Base-by-base conservation (phyloP, 805 yeast species). In the Sugiyamaella chiloensis region DNA sequence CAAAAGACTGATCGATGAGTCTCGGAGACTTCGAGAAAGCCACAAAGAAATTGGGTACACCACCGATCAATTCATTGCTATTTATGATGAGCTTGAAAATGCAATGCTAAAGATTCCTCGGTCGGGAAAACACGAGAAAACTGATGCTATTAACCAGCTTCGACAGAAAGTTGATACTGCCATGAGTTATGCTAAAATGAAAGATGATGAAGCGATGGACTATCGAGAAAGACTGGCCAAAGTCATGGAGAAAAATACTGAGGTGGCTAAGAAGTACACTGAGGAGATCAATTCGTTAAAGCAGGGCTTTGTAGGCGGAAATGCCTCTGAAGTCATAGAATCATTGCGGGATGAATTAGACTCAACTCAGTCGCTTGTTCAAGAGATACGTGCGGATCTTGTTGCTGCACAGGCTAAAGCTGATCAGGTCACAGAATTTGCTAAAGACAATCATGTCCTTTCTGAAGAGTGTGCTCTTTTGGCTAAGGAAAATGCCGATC, bases 121-220 rank as follows among this genome's bases (percentile, higher is more conserved):
- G 30, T n/a, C 26, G 2, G 7, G 27, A 8, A 9, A 12, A 8
- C 23, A 12, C 4, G 12, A 14, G 17, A 23, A 32, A 17, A 9
- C 7, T 8, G 19, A 14, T 9, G 32, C 32, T 2, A 16, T 26
- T 4, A 21, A 24, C 16, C 31, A 46, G 40, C 44, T 46, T 5
- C 42, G 30, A 32, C 32, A 36, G 11, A 44, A 53, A 32, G 29
- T 44, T 12, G 34, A 45, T 4, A 30, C 41, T 8, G 56, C 56
- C 19, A 30, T 51, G 32, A 37, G 31, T 7, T 53, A 44, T 31
- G 56, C 56, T n/a, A 44, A 34, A 24, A 35, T 11, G 23, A 34
- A 47, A 26, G 51, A 51, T 35, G 34, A 36, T 9, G 54, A 51
- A 31, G 46, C 51, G 2, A n/a, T 27, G 17, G 44, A 48, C 5